Evolutionary conservation across 2,329 filamentous ascomycete genomes (phyloP).

Genomic region (Neofusicoccum sp.): DNA sequence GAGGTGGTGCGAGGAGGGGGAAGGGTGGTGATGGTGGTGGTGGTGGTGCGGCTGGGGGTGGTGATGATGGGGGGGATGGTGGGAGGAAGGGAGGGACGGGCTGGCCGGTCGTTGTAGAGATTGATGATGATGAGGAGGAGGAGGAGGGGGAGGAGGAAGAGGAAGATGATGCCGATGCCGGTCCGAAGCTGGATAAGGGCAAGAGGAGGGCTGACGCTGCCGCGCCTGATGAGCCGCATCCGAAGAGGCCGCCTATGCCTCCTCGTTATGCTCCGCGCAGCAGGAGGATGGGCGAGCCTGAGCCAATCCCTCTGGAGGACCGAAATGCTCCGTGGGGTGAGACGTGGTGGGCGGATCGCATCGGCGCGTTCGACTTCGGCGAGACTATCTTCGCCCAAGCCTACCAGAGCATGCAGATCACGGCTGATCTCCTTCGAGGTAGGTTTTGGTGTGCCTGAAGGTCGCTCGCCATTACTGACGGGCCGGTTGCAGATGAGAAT

Average conservation of each 20-base stretch:
- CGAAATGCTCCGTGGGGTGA: conserved; percentile 9
- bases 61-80: neutral
- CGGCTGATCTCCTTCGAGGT: conserved; percentile 2
- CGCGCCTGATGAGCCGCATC: neutral
- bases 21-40: neutral
- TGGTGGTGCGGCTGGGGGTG: neutral
- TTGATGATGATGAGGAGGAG: neutral
- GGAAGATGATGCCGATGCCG: neutral
- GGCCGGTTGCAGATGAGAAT: neutral
- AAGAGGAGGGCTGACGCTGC: neutral
- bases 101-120: neutral
- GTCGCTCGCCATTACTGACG: neutral
- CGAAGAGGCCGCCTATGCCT: neutral
- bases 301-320: neutral
- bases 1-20: too few relatives aligned
- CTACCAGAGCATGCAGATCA: conserved; percentile 9
- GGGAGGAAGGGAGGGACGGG: neutral
- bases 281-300: neutral
- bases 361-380: conserved; percentile 2
- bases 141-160: neutral
- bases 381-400: conserved; percentile 8
- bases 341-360: conserved; percentile 3
- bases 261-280: neutral
- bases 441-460: neutral
- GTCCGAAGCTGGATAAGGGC: neutral